Evolutionary conservation across 768 basidiomycete species (phyloP).

Genomic region (Boletus pseudopeckii): DNA sequence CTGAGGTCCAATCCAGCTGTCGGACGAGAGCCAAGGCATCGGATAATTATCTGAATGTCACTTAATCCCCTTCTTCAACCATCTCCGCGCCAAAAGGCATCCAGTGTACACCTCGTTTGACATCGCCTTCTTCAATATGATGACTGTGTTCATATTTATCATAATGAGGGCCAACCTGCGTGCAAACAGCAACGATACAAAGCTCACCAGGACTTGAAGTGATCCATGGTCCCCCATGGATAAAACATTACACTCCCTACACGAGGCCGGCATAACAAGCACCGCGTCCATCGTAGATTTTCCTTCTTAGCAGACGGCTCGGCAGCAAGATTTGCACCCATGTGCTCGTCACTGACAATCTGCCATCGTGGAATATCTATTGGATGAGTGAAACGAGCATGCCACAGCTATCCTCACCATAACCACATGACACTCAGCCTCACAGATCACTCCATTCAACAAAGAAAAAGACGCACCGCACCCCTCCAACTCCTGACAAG

Average conservation of each 20-base stretch:
- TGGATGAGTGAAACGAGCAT: background rate
- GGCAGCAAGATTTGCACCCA: no score
- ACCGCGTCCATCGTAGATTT: background rate
- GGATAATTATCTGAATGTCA: background rate
- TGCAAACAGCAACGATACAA: background rate
- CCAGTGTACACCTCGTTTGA: background rate
- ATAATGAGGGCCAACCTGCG: background rate
- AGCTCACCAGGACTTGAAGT: background rate
- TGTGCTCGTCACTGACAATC: background rate
- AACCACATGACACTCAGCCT: background rate
- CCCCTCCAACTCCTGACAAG: constrained; percentile 5
- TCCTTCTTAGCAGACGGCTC: background rate
- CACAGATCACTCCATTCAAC: background rate
- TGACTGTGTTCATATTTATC: background rate
- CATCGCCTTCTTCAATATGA: background rate
- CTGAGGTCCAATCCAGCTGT: no score
- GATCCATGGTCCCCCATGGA: accelerated
- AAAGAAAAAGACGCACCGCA: constrained; percentile 1
- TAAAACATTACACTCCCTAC: background rate
- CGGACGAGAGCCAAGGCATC: background rate
- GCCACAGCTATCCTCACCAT: constrained; percentile 1
- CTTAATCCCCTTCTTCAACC: background rate
- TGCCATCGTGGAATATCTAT: background rate
- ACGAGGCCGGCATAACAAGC: background rate
- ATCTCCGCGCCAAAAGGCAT: background rate